Percentiles rank a stretch among this genome's conserved stretches.
These are phyloP conservation scores for Aspergillus hancockii DNA, from an alignment of 495 filamentous ascomycete species.

Conservation along the genomic window DNA sequence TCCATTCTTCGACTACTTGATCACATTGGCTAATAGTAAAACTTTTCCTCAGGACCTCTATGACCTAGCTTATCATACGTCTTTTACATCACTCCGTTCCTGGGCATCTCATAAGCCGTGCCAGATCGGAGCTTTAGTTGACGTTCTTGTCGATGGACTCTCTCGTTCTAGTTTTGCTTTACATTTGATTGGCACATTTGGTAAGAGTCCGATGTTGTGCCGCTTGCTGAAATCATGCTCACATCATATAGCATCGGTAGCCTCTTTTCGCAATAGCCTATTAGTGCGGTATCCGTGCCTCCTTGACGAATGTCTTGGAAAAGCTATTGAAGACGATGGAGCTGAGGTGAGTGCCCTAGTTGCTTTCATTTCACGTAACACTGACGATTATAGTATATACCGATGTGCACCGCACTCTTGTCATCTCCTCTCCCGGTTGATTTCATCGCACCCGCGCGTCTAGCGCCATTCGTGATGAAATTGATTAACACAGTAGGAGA, in stretches of 20 bases:
- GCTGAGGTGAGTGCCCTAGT: conserved; percentile 33
- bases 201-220: conserved; percentile 26
- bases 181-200: conserved; percentile 38
- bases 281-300: conserved; percentile 42
- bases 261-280: conserved; percentile 39
- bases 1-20: conserved; percentile 8
- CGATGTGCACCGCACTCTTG: conserved; percentile 43
- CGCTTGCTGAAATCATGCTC: neutral
- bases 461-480: conserved; percentile 42
- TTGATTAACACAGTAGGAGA: conserved; percentile 34
- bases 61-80: conserved; percentile 23
- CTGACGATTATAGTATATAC: conserved; percentile 33
- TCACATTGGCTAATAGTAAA: conserved; percentile 9
- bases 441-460: conserved; percentile 38
- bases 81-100: conserved; percentile 20
- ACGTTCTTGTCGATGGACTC: conserved; percentile 46
- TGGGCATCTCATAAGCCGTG: conserved; percentile 52
- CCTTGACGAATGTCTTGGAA: conserved; percentile 44
- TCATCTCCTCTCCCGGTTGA: conserved; percentile 39
- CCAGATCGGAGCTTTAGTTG: conserved; percentile 41
- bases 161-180: conserved; percentile 43
- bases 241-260: conserved; percentile 27
- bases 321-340: conserved; percentile 29
- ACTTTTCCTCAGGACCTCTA: conserved; percentile 38
- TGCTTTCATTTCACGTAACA: neutral